phyloP scores from a whole-genome alignment of 2,329 filamentous ascomycete genomes.

The Myriangium duriaei region DNA sequence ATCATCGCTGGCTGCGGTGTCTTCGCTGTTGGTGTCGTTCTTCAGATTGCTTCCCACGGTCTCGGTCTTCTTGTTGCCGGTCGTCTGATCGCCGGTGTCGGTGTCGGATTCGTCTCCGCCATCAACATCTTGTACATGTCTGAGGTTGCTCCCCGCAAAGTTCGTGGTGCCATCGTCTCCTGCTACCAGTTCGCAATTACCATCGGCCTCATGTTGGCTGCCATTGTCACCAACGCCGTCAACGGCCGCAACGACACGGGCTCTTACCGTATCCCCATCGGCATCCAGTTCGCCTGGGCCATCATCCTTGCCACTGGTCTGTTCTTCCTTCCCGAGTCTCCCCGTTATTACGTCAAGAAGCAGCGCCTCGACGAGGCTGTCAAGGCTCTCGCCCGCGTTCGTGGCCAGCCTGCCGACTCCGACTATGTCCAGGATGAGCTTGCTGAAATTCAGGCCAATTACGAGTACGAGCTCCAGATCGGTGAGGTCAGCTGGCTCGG shows the following conservation, averaged over 20 bases:
- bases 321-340: constrained; percentile 68
- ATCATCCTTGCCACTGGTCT: constrained; percentile 61
- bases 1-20: constrained; percentile 51
- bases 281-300: constrained; percentile 69
- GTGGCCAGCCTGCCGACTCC: constrained; percentile 61
- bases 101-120: constrained; percentile 61
- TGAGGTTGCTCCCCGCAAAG: constrained; percentile 44
- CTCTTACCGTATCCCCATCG: constrained; percentile 71
- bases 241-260: constrained; percentile 48
- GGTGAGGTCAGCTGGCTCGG: constrained; percentile 55
- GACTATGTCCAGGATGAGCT: constrained; percentile 67
- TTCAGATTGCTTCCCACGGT: constrained; percentile 48
- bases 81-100: constrained; percentile 60
- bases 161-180: constrained; percentile 65
- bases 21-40: constrained; percentile 43
- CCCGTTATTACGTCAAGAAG: constrained; percentile 73
- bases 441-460: constrained; percentile 77
- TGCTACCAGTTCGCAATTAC: constrained; percentile 78
- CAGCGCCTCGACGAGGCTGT: constrained; percentile 56
- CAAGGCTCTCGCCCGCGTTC: constrained; percentile 51
- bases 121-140: constrained; percentile 38
- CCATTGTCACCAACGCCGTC: constrained; percentile 61
- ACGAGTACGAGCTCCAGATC: constrained; percentile 64
- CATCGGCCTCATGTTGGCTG: constrained; percentile 63
- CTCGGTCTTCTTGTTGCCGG: constrained; percentile 57